These are phyloP conservation scores for Fusarium sacchari DNA, from an alignment of 2,329 filamentous ascomycete species.

Conservation along the genomic window DNA sequence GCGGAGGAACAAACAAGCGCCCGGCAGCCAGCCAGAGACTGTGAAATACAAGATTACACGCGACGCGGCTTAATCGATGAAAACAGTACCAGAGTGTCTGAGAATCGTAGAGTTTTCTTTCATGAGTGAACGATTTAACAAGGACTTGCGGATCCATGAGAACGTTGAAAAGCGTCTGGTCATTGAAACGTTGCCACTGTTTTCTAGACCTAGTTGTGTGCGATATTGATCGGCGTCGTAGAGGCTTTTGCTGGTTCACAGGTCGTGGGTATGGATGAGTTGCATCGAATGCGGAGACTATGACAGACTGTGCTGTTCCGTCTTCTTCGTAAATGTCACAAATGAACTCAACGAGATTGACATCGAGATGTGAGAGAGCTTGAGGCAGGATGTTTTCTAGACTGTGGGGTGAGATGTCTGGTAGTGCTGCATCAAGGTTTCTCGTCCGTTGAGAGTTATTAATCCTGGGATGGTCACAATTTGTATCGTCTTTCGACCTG, in stretches of 20 bases:
- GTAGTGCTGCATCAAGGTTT: neutral
- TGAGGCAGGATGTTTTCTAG: conserved; percentile 61
- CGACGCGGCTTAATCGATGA: conserved; percentile 66
- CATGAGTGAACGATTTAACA: conserved; percentile 65
- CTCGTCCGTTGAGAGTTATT: neutral
- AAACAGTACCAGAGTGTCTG: conserved; percentile 72
- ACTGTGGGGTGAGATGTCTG: conserved; percentile 5
- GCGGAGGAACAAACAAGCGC: conserved; percentile 66
- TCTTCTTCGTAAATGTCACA: conserved; percentile 70
- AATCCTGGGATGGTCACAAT: conserved; percentile 36
- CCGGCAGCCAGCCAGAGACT: conserved; percentile 71
- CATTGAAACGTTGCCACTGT: conserved; percentile 69
- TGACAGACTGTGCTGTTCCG: conserved; percentile 60
- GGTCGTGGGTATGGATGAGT: conserved; percentile 21
- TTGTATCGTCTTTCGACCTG: conserved; percentile 33
- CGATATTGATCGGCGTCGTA: conserved; percentile 13
- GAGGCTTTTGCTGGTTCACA: conserved; percentile 12
- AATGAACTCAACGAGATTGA: conserved; percentile 67
- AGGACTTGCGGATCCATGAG: conserved; percentile 66
- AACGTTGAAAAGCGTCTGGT: conserved; percentile 72
- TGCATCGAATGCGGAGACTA: neutral
- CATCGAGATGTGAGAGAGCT: conserved; percentile 62
- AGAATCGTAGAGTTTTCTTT: conserved; percentile 66
- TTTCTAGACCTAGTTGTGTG: conserved; percentile 35
- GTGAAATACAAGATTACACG: conserved; percentile 69